Base-by-base conservation (phyloP, 2,329 filamentous ascomycete species). In the Pseudogymnoascus sp. region DNA sequence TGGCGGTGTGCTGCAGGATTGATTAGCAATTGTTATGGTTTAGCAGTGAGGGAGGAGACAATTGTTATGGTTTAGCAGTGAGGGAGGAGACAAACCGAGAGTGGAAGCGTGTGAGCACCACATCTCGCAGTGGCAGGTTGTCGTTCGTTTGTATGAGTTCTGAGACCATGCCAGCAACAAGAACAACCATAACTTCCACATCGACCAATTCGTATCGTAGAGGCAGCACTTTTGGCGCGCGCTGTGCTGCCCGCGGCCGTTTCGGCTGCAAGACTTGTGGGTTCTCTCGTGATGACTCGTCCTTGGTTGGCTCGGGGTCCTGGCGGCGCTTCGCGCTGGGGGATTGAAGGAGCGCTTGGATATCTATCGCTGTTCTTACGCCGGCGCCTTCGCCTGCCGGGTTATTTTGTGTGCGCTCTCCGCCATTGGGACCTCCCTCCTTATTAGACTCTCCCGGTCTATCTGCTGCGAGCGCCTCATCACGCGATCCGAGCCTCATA, bases 121-220 rank as follows among this genome's bases (percentile, higher is more conserved):
- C 92, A 66, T 90, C 90, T 68, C 88, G 86, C 61, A 97, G 83
- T 54, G 93, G 92, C 65, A 94, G 85, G 58, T 83, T 83, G 73
- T 99, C 94, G 70, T 99, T 99, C 65, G 93, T 90, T 64, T 90
- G 86, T 67, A 99, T 96, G 57, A 99, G 79, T 75, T 99, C 94
- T 74, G 92, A 87, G 57, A 99, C 81, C 94, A 99, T 97, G 71
- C 95, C 90, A 50, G 92, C 86, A 67, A 99, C 94, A 64, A 99
- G 78, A 41, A 93, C 81, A 29, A 96, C 94, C 71, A 99, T 84
- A 72, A 97, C 92, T 69, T 92, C 89, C 7, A 90, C 84, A 39
- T 88, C 80, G 72, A 90, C 96, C 9, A 85, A 78, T 73, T 96
- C 91, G 73, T 99, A 99, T 69, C 82, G 81, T 63, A 82, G 74